Evolutionary conservation across 2,329 filamentous ascomycete species (phyloP).

Genomic region (Arthrobotrys pseudoclavata): DNA sequence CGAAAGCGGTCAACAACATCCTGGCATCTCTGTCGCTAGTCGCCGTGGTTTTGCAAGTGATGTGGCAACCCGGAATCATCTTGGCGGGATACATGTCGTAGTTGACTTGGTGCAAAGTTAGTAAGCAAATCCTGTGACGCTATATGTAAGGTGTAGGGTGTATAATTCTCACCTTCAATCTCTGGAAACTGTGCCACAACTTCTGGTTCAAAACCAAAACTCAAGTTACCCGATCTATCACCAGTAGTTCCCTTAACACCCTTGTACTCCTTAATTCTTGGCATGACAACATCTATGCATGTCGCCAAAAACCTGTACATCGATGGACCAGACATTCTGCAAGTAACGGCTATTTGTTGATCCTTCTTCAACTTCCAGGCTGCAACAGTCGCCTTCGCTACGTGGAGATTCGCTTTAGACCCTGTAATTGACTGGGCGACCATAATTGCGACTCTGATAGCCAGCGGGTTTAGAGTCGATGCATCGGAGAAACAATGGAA

Average conservation of each 20-base stretch:
- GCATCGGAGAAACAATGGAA: conserved; percentile 80
- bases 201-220: conserved; percentile 81
- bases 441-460: conserved; percentile 85
- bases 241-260: conserved; percentile 83
- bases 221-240: conserved; percentile 88
- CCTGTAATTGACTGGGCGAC: conserved; percentile 88
- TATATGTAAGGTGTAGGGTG: neutral
- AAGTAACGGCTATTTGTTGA: conserved; percentile 81
- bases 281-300: conserved; percentile 88
- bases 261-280: conserved; percentile 95
- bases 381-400: conserved; percentile 77
- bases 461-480: conserved; percentile 78
- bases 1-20: conserved; percentile 78
- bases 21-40: conserved; percentile 87
- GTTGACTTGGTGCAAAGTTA: conserved; percentile 60
- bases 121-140: conserved; percentile 35
- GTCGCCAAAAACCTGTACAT: conserved; percentile 94
- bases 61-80: conserved; percentile 87
- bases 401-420: conserved; percentile 78
- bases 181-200: conserved; percentile 90
- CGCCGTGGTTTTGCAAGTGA: conserved; percentile 86
- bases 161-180: conserved; percentile 80
- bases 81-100: conserved; percentile 73
- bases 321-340: conserved; percentile 80
- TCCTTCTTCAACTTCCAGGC: conserved; percentile 81